Base-by-base conservation (phyloP, 495 filamentous ascomycete species). In the Parathielavia hyrcaniae region DNA sequence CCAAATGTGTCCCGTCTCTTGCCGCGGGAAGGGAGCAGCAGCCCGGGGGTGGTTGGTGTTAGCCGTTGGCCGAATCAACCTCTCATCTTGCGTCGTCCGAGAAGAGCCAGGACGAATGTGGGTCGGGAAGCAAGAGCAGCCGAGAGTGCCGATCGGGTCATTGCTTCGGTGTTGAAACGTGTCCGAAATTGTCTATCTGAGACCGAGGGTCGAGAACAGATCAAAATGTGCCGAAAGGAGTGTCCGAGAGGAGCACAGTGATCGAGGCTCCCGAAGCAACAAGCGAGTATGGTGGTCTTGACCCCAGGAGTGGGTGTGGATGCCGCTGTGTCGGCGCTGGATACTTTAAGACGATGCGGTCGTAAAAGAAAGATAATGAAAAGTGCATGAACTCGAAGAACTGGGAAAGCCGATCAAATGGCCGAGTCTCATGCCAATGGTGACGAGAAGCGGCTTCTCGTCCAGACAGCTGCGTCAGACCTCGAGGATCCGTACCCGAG, bases 271-370 rank as follows among this genome's bases (percentile, higher is more conserved):
- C 32, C 17, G 23, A n/a, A 46, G 49, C 48, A 2, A 30, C 26
- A 46, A 52, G 23, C 43, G 57, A 59, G 49, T 53, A 12, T 59
- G 50, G 34, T 53, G 40, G 48, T 45, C 11, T 19, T 52, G 56
- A n/a, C 44, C n/a, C 55, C 47, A 45, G 36, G n/a, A 35, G 35
- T 35, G 35, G 26, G 26, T 30, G 41, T 17, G 12, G 10, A 10
- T 59, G 50, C 57, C 57, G 43, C n/a, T 53, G 57, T 59, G 57
- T 54, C 43, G 50, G 50, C 50, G 57, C 57, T 54, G 57, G 19
- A 54, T 19, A 47, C 56, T 10, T 20, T 52, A 53, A n/a, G 44
- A 44, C 20, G 23, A 32, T 41, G 7, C 43, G 34, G 47, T 44
- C 36, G 38, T 44, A 39, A 43, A 19, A 32, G 38, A 30, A 48